Evolutionary conservation across 805 yeast species (phyloP).

Genomic region (Wickerhamiella allomyrinae): DNA sequence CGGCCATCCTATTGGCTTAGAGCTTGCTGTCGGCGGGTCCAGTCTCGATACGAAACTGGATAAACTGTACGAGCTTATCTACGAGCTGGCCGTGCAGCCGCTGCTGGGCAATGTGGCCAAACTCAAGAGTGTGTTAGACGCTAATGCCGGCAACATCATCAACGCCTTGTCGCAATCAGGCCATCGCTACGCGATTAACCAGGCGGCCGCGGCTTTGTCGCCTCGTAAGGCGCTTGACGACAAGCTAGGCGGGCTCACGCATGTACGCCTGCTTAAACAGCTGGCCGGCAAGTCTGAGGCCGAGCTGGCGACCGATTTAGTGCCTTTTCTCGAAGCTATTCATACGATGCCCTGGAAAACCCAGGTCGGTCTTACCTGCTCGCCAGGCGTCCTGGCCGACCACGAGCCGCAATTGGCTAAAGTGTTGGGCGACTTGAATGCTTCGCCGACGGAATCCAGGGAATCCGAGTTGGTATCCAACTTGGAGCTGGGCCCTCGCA

Average conservation of each 20-base stretch:
- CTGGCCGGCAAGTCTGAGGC: slow-evolving; percentile 39
- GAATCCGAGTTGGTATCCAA: neutral
- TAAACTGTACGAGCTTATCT: slow-evolving; percentile 51
- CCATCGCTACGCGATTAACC: slow-evolving; percentile 63
- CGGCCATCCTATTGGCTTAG: slow-evolving; percentile 11
- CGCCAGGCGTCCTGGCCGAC: slow-evolving; percentile 12
- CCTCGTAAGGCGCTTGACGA: slow-evolving; percentile 48
- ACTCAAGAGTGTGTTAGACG: slow-evolving; percentile 55
- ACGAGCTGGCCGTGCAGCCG: slow-evolving; percentile 53
- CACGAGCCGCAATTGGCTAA: slow-evolving; percentile 7
- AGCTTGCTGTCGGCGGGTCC: slow-evolving; percentile 10
- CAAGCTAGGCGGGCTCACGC: slow-evolving; percentile 57
- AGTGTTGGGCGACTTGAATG: neutral
- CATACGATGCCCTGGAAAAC: slow-evolving; percentile 14
- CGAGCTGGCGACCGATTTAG: slow-evolving; percentile 36
- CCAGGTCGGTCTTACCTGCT: slow-evolving; percentile 19
- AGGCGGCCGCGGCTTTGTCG: slow-evolving; percentile 50
- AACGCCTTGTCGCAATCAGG: slow-evolving; percentile 77
- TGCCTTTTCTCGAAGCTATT: slow-evolving; percentile 42
- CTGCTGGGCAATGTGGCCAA: slow-evolving; percentile 54
- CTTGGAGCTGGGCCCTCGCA: slow-evolving; percentile 9
- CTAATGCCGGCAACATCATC: slow-evolving; percentile 61
- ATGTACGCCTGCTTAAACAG: slow-evolving; percentile 53
- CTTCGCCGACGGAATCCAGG: neutral
- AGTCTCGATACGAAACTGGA: slow-evolving; percentile 44